Evolutionary conservation across 176 grass and related monocot genomes (phyloP).

Genomic region (Cenchrus purpureus): DNA sequence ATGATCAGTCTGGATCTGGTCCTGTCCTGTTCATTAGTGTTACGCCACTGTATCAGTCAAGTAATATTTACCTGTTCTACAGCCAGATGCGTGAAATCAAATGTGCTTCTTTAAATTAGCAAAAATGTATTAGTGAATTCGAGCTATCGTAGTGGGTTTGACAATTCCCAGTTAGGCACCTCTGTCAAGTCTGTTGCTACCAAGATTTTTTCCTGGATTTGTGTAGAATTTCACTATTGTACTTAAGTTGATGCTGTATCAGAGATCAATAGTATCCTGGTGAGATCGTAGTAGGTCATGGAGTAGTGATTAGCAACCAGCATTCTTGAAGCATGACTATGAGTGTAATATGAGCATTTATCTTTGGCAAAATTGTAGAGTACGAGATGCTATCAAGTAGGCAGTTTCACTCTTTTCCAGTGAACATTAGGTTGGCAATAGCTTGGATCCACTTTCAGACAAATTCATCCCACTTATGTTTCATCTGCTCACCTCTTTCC

Average conservation of each 20-base stretch:
- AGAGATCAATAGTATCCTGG: neutral
- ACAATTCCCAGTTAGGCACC: neutral
- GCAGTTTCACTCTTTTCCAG: neutral
- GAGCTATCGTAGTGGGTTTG: neutral
- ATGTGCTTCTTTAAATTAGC: neutral
- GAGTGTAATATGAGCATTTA: neutral
- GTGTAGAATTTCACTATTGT: neutral
- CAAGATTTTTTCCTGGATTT: neutral
- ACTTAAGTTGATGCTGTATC: neutral
- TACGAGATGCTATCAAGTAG: neutral
- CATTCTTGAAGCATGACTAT: neutral
- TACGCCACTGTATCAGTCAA: neutral
- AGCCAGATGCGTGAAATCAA: neutral
- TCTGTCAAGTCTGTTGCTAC: neutral
- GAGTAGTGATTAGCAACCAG: neutral
- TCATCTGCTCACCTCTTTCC: neutral
- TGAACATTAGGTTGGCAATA: slow-evolving; percentile 12
- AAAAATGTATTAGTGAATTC: neutral
- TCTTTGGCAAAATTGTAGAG: neutral
- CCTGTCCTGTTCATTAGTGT: neutral
- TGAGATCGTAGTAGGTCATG: neutral
- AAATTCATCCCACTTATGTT: neutral
- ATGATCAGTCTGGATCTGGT: slow-evolving; percentile 11
- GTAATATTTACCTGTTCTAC: neutral
- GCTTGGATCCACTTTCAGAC: neutral